These are phyloP conservation scores for Jatropha podagrica DNA, from an alignment of 441 rosid species.

Conservation along the genomic window DNA sequence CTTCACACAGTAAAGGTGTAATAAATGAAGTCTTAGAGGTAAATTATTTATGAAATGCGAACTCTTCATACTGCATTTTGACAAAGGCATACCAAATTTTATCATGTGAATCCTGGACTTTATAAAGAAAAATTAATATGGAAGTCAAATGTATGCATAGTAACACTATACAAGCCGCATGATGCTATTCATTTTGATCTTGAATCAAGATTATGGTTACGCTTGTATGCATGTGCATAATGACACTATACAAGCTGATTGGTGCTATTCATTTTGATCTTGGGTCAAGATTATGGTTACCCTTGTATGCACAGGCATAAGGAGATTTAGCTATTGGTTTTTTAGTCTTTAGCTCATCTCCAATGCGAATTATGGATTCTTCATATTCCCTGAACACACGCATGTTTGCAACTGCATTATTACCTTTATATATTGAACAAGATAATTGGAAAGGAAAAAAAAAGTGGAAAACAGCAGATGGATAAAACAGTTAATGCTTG, in stretches of 20 bases:
- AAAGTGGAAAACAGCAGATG: background rate
- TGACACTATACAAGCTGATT: background rate
- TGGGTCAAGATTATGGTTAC: background rate
- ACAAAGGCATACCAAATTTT: background rate
- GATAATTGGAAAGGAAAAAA: background rate
- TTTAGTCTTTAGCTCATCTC: background rate
- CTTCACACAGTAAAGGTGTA: constrained; percentile 87
- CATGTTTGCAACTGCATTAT: background rate
- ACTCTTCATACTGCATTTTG: constrained; percentile 1
- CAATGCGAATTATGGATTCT: background rate
- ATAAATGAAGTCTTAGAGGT: constrained; percentile 97
- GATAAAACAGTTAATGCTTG: background rate
- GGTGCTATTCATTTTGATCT: background rate
- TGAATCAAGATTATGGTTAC: background rate
- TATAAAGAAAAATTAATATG: background rate
- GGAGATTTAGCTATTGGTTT: background rate
- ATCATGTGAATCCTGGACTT: background rate
- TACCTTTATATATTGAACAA: background rate
- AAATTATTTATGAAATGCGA: constrained; percentile 21
- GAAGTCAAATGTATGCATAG: background rate
- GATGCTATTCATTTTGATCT: background rate
- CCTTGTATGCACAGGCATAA: background rate
- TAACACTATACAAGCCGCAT: background rate
- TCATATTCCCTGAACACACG: background rate
- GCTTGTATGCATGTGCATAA: background rate